Percentiles rank a stretch among this genome's conserved stretches.
These are phyloP conservation scores for Pyrenochaeta sp. DNA, from an alignment of 2,329 filamentous ascomycete genomes.

Conservation along the genomic window DNA sequence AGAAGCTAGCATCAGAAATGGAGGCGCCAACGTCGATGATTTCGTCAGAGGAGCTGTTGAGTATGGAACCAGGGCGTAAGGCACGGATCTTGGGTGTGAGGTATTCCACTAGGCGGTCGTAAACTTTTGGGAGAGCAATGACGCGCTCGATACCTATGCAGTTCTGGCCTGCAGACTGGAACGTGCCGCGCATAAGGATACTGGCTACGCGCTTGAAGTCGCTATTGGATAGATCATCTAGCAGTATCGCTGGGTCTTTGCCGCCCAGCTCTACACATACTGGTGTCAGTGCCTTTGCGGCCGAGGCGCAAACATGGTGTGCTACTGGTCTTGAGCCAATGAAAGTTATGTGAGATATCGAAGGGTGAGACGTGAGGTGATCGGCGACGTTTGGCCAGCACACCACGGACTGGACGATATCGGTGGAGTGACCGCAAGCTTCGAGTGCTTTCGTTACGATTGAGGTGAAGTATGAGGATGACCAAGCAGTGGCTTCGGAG, in stretches of 20 bases:
- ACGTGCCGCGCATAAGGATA: conserved; percentile 88
- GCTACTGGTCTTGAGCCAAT: conserved; percentile 91
- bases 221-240: conserved; percentile 76
- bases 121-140: conserved; percentile 79
- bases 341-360: conserved; percentile 90
- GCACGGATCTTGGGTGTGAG: conserved; percentile 77
- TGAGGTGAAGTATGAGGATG: conserved; percentile 78
- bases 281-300: conserved; percentile 85
- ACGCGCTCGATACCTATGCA: conserved; percentile 97
- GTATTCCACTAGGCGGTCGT: conserved; percentile 74
- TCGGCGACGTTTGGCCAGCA: conserved; percentile 88
- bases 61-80: conserved; percentile 77
- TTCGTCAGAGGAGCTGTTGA: conserved; percentile 56
- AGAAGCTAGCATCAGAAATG: conserved; percentile 81
- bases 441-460: conserved; percentile 81
- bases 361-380: conserved; percentile 83
- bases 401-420: conserved; percentile 82
- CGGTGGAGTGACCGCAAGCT: conserved; percentile 82
- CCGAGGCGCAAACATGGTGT: conserved; percentile 85
- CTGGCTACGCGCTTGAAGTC: conserved; percentile 77
- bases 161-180: conserved; percentile 96
- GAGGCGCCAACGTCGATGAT: conserved; percentile 84
- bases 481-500: conserved; percentile 96
- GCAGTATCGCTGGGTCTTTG: conserved; percentile 89
- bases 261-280: conserved; percentile 92